A percentile compares a stretch with the other conserved stretches of the same genome.
Conservation (phyloP, 768 basidiomycete genomes). For the Mycena vulgaris region DNA sequence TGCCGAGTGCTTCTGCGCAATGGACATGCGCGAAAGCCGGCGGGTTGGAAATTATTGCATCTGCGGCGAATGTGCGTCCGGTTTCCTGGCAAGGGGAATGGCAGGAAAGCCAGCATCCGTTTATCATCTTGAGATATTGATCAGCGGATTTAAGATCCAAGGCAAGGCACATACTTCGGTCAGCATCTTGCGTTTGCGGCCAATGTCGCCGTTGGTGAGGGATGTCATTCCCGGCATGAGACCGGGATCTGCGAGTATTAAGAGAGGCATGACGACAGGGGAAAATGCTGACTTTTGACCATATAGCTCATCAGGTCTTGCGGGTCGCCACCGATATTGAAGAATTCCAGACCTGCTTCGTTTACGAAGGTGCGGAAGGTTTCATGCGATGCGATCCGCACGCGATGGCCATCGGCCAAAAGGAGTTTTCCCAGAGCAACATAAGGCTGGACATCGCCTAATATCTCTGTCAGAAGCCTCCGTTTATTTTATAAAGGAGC, state of each 20-base stretch:
- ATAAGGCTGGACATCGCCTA: slow-evolving; percentile 80
- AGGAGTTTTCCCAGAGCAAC: slow-evolving; percentile 69
- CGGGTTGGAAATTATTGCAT: slow-evolving; percentile 79
- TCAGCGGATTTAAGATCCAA: neutral
- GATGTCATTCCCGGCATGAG: slow-evolving; percentile 72
- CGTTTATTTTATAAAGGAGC: slow-evolving; percentile 2
- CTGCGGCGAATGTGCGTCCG: slow-evolving; percentile 66
- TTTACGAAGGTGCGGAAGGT: slow-evolving; percentile 71
- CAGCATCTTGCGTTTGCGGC: slow-evolving; percentile 71
- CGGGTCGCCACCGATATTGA: slow-evolving; percentile 73
- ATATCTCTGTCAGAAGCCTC: neutral
- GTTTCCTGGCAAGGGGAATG: slow-evolving; percentile 62
- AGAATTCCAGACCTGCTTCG: slow-evolving; percentile 70
- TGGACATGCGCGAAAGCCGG: slow-evolving; percentile 78
- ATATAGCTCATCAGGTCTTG: slow-evolving; percentile 80
- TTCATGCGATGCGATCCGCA: slow-evolving; percentile 75
- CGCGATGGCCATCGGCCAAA: slow-evolving; percentile 66
- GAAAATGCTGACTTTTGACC: slow-evolving; percentile 70
- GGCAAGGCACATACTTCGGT: slow-evolving; percentile 51
- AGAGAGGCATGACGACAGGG: slow-evolving; percentile 3
- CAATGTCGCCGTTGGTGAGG: slow-evolving; percentile 73
- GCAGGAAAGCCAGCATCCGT: slow-evolving; percentile 72
- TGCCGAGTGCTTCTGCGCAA: slow-evolving; percentile 74
- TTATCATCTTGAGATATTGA: slow-evolving; percentile 61
- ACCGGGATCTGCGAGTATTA: slow-evolving; percentile 65